phyloP scores from a whole-genome alignment of 78 protist genomes.

The Creolimax fragrantissima region DNA sequence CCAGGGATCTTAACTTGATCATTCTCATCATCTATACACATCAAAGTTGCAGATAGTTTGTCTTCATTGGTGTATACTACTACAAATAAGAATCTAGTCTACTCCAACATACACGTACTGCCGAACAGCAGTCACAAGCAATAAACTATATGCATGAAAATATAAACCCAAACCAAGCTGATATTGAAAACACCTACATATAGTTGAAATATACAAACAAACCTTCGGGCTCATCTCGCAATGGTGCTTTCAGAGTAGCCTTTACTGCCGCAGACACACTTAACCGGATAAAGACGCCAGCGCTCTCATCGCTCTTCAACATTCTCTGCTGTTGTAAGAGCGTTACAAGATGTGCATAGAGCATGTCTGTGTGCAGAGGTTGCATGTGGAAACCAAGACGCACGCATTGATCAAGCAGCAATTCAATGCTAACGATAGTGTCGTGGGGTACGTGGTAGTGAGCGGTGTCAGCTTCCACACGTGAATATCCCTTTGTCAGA shows the following conservation, averaged over 20 bases:
- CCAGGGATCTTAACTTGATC: too few relatives aligned
- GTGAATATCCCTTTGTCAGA: not conserved
- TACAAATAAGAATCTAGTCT: too few relatives aligned
- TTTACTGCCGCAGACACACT: not conserved
- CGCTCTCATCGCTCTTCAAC: constrained; percentile 19
- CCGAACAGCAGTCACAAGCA: too few relatives aligned
- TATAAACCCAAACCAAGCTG: too few relatives aligned
- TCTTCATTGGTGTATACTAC: too few relatives aligned
- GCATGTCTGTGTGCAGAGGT: not conserved
- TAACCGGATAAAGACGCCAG: not conserved
- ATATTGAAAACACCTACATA: too few relatives aligned
- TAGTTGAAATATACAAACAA: too few relatives aligned
- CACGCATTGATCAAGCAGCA: not conserved
- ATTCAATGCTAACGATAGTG: not conserved
- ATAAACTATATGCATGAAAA: too few relatives aligned
- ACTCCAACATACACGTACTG: too few relatives aligned
- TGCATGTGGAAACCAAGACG: not conserved
- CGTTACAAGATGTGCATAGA: not conserved
- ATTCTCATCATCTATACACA: too few relatives aligned
- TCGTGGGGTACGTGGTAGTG: not conserved
- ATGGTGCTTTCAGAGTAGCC: not conserved
- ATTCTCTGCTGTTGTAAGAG: constrained; percentile 25
- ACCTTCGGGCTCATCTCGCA: not conserved
- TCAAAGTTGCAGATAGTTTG: too few relatives aligned
- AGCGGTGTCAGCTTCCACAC: not conserved